Conservation (phyloP, 2,329 filamentous ascomycete genomes). For the Diaporthe caulivora region DNA sequence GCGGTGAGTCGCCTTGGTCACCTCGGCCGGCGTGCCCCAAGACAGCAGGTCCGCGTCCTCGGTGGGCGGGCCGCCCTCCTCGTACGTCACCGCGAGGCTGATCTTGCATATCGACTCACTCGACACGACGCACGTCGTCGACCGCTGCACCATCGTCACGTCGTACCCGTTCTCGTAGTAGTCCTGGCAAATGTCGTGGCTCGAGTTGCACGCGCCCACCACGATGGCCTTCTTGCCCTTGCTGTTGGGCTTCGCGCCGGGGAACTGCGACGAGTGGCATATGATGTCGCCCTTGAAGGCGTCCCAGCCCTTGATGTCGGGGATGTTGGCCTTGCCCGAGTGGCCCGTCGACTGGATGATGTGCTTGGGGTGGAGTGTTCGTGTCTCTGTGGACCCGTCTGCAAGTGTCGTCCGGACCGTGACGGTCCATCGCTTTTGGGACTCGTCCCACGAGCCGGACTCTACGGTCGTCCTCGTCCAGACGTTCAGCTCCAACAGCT, state of each 20-base stretch:
- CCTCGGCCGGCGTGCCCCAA: conserved; percentile 68
- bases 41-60: conserved; percentile 75
- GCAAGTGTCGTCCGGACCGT: conserved; percentile 49
- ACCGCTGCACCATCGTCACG: conserved; percentile 78
- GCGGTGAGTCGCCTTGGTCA: conserved; percentile 70
- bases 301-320: conserved; percentile 54
- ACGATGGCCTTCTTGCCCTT: conserved; percentile 72
- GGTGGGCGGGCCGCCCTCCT: conserved; percentile 66
- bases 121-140: conserved; percentile 73
- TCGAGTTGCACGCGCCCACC: conserved; percentile 77
- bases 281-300: conserved; percentile 70
- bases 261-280: conserved; percentile 73
- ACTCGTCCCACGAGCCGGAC: conserved; percentile 61
- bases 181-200: conserved; percentile 77
- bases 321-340: conserved; percentile 56
- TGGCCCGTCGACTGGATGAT: conserved; percentile 68
- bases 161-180: conserved; percentile 75
- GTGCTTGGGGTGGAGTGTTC: conserved; percentile 62
- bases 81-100: conserved; percentile 63
- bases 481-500: conserved; percentile 72
- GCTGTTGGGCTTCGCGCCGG: conserved; percentile 60
- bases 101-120: conserved; percentile 66
- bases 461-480: conserved; percentile 67
- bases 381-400: conserved; percentile 50
- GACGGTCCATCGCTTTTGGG: conserved; percentile 65